Evolutionary conservation across 345 rosid species (phyloP), one percentile per base, ranked within the genome.

Genomic region (Citrus australasica): DNA sequence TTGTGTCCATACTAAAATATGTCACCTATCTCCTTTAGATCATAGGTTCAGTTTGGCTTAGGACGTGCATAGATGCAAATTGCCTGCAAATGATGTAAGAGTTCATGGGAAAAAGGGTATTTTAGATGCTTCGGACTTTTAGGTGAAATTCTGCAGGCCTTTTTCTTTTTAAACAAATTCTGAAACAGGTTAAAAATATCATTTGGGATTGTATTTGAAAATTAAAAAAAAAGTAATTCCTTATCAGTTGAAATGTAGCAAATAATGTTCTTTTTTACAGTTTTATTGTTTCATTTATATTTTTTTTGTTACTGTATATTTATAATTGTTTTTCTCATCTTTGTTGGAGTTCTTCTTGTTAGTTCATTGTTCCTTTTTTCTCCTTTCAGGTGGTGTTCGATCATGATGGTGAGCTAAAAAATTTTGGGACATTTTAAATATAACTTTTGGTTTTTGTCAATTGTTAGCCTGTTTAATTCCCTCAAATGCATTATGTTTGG

Each of bases 361-460:
- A 38, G 30, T 81, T 75, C 42, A 74, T 71, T 69, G 55, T 48
- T 79, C 8, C 71, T 69, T 74, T 81, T 82, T 66, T 53, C 59
- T 63, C 33, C 62, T 64, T 84, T 92, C 97, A 96, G 98, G 99
- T 96, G 80, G 98, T 90, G 82, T 96, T 96, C 78, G 98, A 94
- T 90, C 94, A 96, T 88, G 98, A 96, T 89, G 99, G 99, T 96
- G 84, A 88, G 97, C 73, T 51, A 56, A 74, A 11, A 25, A 67
- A 1, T 66, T 67, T 33, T 25, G 17, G 42, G 27, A 32, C 56
- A 59, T 56, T 53, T 76, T 46, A 14, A 8, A 21, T 68, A 58
- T 22, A n/a, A 63, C 40, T 46, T n/a, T 80, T 64, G 19, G 63
- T 71, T 58, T 60, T 27, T 1, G 37, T 30, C 33, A 13, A 13